Evolutionary conservation across 129 eudicot species (phyloP).

Genomic region (Erigeron canadensis): DNA sequence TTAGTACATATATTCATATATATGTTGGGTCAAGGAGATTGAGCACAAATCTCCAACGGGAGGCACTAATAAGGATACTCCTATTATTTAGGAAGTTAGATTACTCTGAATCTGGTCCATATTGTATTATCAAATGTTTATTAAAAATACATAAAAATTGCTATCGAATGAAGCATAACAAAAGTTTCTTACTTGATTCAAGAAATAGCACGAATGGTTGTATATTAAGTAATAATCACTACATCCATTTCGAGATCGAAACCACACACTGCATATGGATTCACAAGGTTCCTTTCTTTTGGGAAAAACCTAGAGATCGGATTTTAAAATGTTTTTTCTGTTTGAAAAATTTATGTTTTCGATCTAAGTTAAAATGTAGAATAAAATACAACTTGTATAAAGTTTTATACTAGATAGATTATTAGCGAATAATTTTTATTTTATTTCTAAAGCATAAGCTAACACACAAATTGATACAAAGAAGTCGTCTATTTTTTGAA

Average conservation of each 20-base stretch:
- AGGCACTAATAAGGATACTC: background rate
- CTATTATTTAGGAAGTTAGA: background rate
- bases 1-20: too few relatives aligned
- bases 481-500: too few relatives aligned
- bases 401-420: too few relatives aligned
- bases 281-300: background rate
- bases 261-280: background rate
- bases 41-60: background rate
- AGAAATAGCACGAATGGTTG: slow-evolving; percentile 13
- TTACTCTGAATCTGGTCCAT: slow-evolving; percentile 1
- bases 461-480: too few relatives aligned
- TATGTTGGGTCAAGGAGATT: too few relatives aligned
- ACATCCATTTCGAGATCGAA: slow-evolving; percentile 17
- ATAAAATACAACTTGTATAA: too few relatives aligned
- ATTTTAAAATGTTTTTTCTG: background rate
- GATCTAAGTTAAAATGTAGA: too few relatives aligned
- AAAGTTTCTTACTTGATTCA: slow-evolving; percentile 12
- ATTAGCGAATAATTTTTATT: too few relatives aligned
- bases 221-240: slow-evolving; percentile 6
- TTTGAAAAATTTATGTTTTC: too few relatives aligned
- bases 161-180: background rate
- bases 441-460: too few relatives aligned
- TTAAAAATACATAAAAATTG: slow-evolving; percentile 5
- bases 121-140: background rate
- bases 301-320: background rate